Conservation (phyloP, 192 early-diverging fungal genomes). For the Coemansia sp. region DNA sequence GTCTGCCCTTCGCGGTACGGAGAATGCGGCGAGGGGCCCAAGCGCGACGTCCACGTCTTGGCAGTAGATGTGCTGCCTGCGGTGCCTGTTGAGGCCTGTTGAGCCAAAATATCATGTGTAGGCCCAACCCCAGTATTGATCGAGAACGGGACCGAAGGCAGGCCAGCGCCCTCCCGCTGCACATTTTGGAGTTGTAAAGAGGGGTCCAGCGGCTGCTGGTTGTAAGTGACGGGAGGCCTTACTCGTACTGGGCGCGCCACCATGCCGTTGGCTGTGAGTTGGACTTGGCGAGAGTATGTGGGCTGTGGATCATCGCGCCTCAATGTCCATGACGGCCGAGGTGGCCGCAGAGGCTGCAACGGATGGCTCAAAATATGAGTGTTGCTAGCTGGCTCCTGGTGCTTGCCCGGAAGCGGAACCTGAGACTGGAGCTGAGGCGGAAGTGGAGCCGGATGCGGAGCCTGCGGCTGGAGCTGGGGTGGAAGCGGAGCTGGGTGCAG, state of each 20-base stretch:
- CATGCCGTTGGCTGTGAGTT: constrained; percentile 35
- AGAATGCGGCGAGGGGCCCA: constrained; percentile 14
- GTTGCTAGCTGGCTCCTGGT: constrained; percentile 9
- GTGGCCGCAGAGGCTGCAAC: constrained; percentile 40
- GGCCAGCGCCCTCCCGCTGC: neutral
- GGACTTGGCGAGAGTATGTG: constrained; percentile 23
- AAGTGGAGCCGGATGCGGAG: neutral
- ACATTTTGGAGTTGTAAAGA: constrained; percentile 9
- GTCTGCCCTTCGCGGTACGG: constrained; percentile 18
- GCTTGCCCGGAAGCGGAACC: neutral
- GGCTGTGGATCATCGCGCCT: constrained; percentile 46
- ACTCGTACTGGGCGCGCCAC: constrained; percentile 18
- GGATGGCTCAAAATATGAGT: constrained; percentile 40
- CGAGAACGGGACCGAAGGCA: constrained; percentile 17
- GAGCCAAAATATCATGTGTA: neutral
- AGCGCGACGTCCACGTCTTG: neutral
- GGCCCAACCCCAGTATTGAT: constrained; percentile 26
- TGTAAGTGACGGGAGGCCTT: neutral
- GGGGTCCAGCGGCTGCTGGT: constrained; percentile 14
- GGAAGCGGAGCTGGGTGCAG: neutral
- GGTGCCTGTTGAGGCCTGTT: neutral
- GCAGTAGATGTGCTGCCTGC: neutral
- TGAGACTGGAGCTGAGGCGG: neutral
- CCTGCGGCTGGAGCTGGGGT: neutral
- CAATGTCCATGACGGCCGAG: constrained; percentile 45